A percentile compares a stretch with the other conserved stretches of the same genome.
These are phyloP conservation scores for Lenwebbia sp. DNA, from an alignment of 345 rosid species.

Conservation along the genomic window DNA sequence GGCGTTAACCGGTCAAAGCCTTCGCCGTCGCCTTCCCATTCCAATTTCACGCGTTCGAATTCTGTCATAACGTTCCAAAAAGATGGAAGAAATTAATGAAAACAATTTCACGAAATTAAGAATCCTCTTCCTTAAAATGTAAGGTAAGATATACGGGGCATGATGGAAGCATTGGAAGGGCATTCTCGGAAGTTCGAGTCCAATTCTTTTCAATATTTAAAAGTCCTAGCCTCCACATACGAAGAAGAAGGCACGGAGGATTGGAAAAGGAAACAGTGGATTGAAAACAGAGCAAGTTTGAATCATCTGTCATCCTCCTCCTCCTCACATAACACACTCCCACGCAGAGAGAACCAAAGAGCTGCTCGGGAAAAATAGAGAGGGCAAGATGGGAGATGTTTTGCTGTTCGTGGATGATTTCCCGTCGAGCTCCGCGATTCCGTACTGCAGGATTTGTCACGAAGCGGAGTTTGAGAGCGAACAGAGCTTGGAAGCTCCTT, in stretches of 20 bases:
- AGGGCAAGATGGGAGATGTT: constrained; percentile 42
- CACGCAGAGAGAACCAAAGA: not conserved
- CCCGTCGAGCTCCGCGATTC: constrained; percentile 12
- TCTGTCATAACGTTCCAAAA: too few relatives aligned
- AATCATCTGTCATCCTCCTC: not conserved
- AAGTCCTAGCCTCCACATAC: not conserved
- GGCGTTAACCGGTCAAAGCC: too few relatives aligned
- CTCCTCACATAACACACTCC: not conserved
- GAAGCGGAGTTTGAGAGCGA: constrained; percentile 66
- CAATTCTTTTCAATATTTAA: not conserved
- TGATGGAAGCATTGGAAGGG: not conserved
- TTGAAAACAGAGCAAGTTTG: not conserved
- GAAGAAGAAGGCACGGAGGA: not conserved
- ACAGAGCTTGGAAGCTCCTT: constrained; percentile 74
- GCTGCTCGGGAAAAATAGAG: not conserved
- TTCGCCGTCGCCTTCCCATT: too few relatives aligned
- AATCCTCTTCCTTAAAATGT: not conserved
- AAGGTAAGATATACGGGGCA: not conserved
- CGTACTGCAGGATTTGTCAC: constrained; percentile 80
- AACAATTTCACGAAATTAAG: too few relatives aligned
- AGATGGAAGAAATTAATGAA: too few relatives aligned
- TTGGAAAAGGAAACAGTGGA: not conserved
- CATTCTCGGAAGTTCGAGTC: not conserved
- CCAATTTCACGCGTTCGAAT: too few relatives aligned
- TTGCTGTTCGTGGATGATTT: constrained; percentile 39